phyloP scores from a whole-genome alignment of 2,329 filamentous ascomycete genomes.

The Metarhizium humberi region DNA sequence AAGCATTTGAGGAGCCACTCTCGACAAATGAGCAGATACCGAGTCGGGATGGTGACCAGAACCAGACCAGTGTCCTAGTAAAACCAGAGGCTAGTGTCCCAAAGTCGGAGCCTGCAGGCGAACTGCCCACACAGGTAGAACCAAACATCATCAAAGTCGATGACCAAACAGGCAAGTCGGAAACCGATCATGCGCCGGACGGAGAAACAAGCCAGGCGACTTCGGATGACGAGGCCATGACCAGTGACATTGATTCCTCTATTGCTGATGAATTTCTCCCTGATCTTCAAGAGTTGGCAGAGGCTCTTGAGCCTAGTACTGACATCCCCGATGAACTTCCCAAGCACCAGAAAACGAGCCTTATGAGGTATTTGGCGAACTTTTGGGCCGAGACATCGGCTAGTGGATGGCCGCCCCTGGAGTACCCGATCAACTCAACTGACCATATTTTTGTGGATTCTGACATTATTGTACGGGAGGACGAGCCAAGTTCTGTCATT shows the following conservation, averaged over 20 bases:
- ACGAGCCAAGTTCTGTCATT: slow-evolving; percentile 93
- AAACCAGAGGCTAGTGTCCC: slow-evolving; percentile 11
- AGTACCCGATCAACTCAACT: slow-evolving; percentile 79
- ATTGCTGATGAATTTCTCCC: slow-evolving; percentile 60
- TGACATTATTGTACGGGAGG: slow-evolving; percentile 92
- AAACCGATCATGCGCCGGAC: slow-evolving; percentile 18
- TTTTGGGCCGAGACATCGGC: slow-evolving; percentile 98
- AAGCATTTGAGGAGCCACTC: slow-evolving; percentile 77
- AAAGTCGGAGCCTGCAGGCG: slow-evolving; percentile 11
- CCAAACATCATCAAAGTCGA: slow-evolving; percentile 12
- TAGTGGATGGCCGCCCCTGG: slow-evolving; percentile 84
- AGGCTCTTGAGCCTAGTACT: slow-evolving; percentile 49
- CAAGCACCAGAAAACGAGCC: slow-evolving; percentile 83
- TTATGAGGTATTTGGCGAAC: slow-evolving; percentile 92
- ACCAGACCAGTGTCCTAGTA: slow-evolving; percentile 11
- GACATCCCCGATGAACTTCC: slow-evolving; percentile 66
- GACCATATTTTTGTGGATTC: slow-evolving; percentile 97
- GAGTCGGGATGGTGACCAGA: slow-evolving; percentile 10
- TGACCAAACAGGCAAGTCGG: slow-evolving; percentile 15
- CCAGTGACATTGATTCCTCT: slow-evolving; percentile 64
- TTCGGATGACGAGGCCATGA: slow-evolving; percentile 57
- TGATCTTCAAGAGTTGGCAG: slow-evolving; percentile 52
- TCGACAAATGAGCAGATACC: slow-evolving; percentile 40
- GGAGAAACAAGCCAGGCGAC: slow-evolving; percentile 41
- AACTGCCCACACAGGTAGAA: slow-evolving; percentile 14